These are phyloP conservation scores for Furcasterigmium sp. DNA, from an alignment of 2,329 filamentous ascomycete genomes.

Conservation along the genomic window DNA sequence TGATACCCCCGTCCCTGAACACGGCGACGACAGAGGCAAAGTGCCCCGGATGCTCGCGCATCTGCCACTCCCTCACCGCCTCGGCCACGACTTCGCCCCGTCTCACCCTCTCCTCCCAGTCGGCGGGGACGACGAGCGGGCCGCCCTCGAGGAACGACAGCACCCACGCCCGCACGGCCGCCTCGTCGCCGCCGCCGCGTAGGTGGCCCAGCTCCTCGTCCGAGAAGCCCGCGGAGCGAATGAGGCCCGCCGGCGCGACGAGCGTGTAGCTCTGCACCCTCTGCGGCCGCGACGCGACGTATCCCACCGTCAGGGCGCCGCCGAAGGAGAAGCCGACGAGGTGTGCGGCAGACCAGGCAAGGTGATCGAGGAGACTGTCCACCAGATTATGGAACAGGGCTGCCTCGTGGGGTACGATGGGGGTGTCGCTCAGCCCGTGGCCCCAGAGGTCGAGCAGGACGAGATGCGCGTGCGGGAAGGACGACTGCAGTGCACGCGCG, in stretches of 20 bases:
- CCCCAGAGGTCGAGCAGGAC: slow-evolving; percentile 47
- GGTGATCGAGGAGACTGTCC: slow-evolving; percentile 27
- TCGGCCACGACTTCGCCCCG: slow-evolving; percentile 39
- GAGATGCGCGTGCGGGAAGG: slow-evolving; percentile 29
- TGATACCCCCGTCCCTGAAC: slow-evolving; percentile 37
- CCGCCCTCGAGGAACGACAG: slow-evolving; percentile 37
- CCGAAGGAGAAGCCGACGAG: slow-evolving; percentile 47
- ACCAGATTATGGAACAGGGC: slow-evolving; percentile 36
- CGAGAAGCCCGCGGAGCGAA: slow-evolving; percentile 20
- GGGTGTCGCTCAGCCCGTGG: slow-evolving; percentile 46
- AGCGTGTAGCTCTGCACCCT: slow-evolving; percentile 29
- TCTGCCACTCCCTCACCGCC: slow-evolving; percentile 43
- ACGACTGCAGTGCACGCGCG: slow-evolving; percentile 23
- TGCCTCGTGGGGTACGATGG: slow-evolving; percentile 31
- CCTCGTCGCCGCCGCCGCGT: slow-evolving; percentile 22
- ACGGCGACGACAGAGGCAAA: slow-evolving; percentile 37
- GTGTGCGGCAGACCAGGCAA: slow-evolving; percentile 37
- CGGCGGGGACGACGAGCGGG: slow-evolving; percentile 29
- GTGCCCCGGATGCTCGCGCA: slow-evolving; percentile 38
- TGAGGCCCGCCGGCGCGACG: slow-evolving; percentile 42
- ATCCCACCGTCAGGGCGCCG: slow-evolving; percentile 30
- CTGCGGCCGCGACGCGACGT: slow-evolving; percentile 21
- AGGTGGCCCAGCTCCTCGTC: slow-evolving; percentile 16
- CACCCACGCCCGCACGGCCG: slow-evolving; percentile 25
- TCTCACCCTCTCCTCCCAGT: slow-evolving; percentile 36